Base-by-base conservation (phyloP, 768 basidiomycete species). In the Podaxis carcinomalis region DNA sequence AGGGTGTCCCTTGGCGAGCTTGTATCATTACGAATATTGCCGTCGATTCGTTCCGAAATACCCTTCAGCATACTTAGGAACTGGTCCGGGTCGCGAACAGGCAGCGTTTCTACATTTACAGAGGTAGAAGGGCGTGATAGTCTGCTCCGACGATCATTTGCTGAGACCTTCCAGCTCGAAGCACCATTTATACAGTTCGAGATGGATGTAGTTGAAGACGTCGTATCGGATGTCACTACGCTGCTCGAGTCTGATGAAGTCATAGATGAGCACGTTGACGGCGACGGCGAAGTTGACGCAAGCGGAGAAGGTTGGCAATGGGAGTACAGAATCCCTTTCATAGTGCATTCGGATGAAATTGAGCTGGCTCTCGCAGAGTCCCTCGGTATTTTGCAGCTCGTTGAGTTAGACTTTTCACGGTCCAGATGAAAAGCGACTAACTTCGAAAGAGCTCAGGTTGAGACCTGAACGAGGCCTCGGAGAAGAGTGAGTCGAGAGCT, bases 41-140 rank as follows among this genome's bases (percentile, higher is more conserved):
- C 69, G 59, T 77, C 71, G 42, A 74, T 69, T 21, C 69, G 66
- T 35, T 71, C 72, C n/a, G 74, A 74, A 10, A 75, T 72, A 35
- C 69, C 73, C 60, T 75, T 75, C 35, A 77, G 62, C 27, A 74
- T 68, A 42, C 70, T 67, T 39, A 78, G 54, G 25, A 78, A 70
- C 28, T 67, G 58, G 5, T 64, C 52, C 37, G 72, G 72, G 47
- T 68, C 57, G 28, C 16, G 50, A 39, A 50, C 57, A 27, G 57
- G 49, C 16, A 28, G 25, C 11, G 37, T 5, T 37, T 52, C 50
- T 59, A n/a, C 37, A 2, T 28, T 44, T n/a, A 27, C 4, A 28
- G 57, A 51, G 39, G n/a, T 28, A 11, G 57, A 52, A 5, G 51
- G 23, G 27, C 57, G 57, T 28, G 57, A 59, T 21, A 7, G 25